Evolutionary conservation across 805 yeast genomes (phyloP).

Genomic region (Vanderwaltozyma polyspora): DNA sequence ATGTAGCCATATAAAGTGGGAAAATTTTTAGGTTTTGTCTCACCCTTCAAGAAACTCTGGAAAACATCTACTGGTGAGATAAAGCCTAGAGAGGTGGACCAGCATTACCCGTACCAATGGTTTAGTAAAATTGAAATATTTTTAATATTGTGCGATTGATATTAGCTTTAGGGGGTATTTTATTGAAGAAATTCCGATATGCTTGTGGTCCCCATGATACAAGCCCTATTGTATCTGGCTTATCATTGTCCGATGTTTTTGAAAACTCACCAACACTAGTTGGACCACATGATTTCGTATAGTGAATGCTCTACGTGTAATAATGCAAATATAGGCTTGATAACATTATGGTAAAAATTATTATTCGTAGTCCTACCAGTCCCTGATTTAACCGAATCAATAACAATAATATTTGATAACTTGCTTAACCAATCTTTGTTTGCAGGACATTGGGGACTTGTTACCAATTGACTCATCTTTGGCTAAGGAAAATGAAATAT

Average conservation of each 20-base stretch:
- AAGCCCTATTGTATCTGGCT: constrained; percentile 39
- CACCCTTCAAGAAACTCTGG: constrained; percentile 23
- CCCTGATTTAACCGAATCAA: constrained; percentile 31
- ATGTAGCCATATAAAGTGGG: constrained; percentile 27
- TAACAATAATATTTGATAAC: constrained; percentile 14
- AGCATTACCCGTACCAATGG: constrained; percentile 86
- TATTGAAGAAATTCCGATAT: constrained; percentile 66
- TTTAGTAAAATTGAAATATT: constrained; percentile 36
- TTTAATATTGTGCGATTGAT: too few species aligned
- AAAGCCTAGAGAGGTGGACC: constrained; percentile 49
- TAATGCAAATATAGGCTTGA: constrained; percentile 37
- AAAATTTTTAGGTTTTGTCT: constrained; percentile 9
- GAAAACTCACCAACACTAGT: constrained; percentile 35
- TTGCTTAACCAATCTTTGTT: not conserved
- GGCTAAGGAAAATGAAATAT: constrained; percentile 5
- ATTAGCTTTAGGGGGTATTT: too few species aligned
- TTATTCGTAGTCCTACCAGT: constrained; percentile 23
- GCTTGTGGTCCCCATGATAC: constrained; percentile 85
- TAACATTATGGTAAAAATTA: constrained; percentile 32
- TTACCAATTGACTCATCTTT: not conserved
- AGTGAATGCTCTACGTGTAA: constrained; percentile 30
- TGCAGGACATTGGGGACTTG: not conserved
- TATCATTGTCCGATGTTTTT: not conserved
- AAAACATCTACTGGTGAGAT: constrained; percentile 28
- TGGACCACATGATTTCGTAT: constrained; percentile 33